Conservation (phyloP, 2,329 filamentous ascomycete species). For the Alternaria postmessia region DNA sequence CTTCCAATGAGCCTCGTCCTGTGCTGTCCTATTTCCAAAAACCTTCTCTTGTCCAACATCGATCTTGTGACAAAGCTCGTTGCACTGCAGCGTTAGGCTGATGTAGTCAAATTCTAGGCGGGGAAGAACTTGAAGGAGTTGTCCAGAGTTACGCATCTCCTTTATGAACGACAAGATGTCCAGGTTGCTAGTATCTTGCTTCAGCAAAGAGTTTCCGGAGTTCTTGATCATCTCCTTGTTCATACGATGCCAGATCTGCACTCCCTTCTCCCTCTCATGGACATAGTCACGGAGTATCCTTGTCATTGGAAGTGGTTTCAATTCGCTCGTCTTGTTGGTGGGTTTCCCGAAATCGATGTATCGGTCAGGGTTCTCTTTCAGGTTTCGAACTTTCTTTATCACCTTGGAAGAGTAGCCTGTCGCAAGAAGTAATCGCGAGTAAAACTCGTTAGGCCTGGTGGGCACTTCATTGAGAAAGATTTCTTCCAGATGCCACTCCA, state of each 20-base stretch:
- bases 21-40: background rate
- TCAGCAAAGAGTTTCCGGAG: background rate
- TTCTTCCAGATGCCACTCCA: background rate
- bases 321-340: constrained; percentile 1
- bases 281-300: constrained; percentile 2
- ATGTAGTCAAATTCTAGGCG: constrained; percentile 2
- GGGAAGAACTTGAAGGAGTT: background rate
- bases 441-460: background rate
- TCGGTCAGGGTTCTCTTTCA: background rate
- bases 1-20: background rate
- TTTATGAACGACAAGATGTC: background rate
- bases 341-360: background rate
- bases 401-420: background rate
- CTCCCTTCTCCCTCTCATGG: background rate
- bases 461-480: background rate
- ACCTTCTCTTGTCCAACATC: background rate
- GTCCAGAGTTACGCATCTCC: background rate
- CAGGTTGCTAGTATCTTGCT: background rate
- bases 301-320: background rate
- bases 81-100: background rate
- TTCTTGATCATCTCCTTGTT: background rate
- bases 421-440: background rate
- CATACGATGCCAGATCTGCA: background rate
- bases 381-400: background rate
- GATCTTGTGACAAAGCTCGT: constrained; percentile 5